Percentiles rank a stretch among this genome's conserved stretches.
Conservation (phyloP, 108 stramenopile genomes). For the Discostella pseudostelligera region DNA sequence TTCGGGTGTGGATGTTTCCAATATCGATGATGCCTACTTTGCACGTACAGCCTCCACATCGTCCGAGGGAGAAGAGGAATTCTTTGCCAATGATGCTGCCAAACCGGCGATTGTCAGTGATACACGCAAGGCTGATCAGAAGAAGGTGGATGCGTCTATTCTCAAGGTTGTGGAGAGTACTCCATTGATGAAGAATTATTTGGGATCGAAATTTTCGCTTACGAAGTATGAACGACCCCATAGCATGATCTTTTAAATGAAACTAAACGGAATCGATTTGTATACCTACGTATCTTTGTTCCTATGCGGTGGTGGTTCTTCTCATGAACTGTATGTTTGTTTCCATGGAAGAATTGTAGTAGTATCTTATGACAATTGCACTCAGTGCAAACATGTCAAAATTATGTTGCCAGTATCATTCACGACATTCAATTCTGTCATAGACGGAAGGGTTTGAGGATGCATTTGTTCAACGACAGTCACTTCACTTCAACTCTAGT, state of each 20-base stretch:
- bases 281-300: no score
- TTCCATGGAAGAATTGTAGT: no score
- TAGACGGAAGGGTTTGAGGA: no score
- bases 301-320: no score
- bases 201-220: slow-evolving; percentile 92
- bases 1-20: slow-evolving; percentile 80
- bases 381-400: no score
- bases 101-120: slow-evolving; percentile 87
- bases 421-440: no score
- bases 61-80: slow-evolving; percentile 81
- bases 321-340: no score
- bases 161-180: slow-evolving; percentile 71
- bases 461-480: no score
- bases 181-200: slow-evolving; percentile 91
- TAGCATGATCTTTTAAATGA: slow-evolving; percentile 96
- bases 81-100: slow-evolving; percentile 86
- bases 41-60: slow-evolving; percentile 61
- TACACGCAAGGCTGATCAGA: slow-evolving; percentile 93
- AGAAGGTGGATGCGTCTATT: slow-evolving; percentile 89
- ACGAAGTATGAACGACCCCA: slow-evolving; percentile 93
- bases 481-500: no score
- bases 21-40: slow-evolving; percentile 92
- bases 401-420: no score
- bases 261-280: no score
- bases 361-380: no score